phyloP scores from a whole-genome alignment of 257 asterid species.

The Rauvolfia tetraphylla region DNA sequence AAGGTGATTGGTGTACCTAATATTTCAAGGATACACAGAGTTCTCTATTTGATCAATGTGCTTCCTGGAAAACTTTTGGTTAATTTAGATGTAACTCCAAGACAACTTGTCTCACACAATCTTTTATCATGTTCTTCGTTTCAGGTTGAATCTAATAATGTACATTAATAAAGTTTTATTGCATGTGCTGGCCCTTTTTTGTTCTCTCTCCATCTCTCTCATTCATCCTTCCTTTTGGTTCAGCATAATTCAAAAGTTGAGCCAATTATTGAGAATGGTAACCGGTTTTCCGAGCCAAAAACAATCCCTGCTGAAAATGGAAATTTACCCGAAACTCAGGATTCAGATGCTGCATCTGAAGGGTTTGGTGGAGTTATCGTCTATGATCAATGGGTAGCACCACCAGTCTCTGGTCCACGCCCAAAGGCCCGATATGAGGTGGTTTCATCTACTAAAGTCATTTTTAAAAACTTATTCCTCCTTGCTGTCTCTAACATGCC shows the following conservation, averaged over 20 bases:
- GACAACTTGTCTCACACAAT: neutral
- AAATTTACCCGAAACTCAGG: constrained; percentile 60
- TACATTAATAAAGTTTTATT: neutral
- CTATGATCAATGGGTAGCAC: constrained; percentile 89
- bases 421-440: constrained; percentile 92
- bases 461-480: constrained; percentile 6
- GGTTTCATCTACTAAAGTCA: constrained; percentile 15
- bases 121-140: neutral
- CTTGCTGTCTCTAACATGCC: constrained; percentile 5
- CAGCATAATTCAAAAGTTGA: constrained; percentile 59
- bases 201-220: constrained; percentile 13
- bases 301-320: constrained; percentile 69
- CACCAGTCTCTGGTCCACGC: constrained; percentile 61
- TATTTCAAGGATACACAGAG: neutral
- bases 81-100: neutral
- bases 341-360: constrained; percentile 71
- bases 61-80: neutral
- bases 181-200: constrained; percentile 14
- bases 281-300: constrained; percentile 44
- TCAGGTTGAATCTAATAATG: neutral
- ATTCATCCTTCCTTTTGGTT: constrained; percentile 22
- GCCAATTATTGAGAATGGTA: constrained; percentile 56
- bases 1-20: neutral
- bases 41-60: neutral
- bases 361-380: constrained; percentile 57